phyloP scores from a whole-genome alignment of 768 basidiomycete species.

The Leccinum longicurvipes region DNA sequence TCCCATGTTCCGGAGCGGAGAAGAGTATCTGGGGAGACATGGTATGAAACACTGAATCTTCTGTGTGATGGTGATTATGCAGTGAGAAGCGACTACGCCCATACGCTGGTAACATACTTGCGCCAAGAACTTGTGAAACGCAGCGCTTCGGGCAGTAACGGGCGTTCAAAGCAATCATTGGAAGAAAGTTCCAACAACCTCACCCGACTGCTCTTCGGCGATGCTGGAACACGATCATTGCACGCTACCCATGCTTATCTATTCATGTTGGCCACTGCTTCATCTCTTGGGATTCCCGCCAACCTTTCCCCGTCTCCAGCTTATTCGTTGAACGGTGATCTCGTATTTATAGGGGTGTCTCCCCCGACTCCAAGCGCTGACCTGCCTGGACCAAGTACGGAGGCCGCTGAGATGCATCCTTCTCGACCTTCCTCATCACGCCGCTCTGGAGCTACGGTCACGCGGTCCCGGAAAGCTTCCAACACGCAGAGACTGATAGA shows the following conservation, averaged over 20 bases:
- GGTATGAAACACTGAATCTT: constrained; percentile 87
- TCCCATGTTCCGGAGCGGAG: constrained; percentile 53
- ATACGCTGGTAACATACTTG: constrained; percentile 73
- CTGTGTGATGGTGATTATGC: constrained; percentile 75
- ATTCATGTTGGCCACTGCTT: constrained; percentile 74
- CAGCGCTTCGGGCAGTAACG: constrained; percentile 44
- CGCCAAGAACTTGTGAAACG: constrained; percentile 69
- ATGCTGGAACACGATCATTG: constrained; percentile 66
- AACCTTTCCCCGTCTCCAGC: constrained; percentile 41
- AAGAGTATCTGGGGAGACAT: constrained; percentile 74
- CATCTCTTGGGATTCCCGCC: constrained; percentile 51
- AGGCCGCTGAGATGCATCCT: constrained; percentile 22
- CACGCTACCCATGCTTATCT: constrained; percentile 78
- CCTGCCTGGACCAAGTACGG: constrained; percentile 19
- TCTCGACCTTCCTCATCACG: constrained; percentile 40
- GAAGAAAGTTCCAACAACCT: constrained; percentile 47
- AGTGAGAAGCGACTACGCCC: constrained; percentile 77
- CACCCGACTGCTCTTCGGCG: constrained; percentile 52
- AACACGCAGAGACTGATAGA: constrained; percentile 52
- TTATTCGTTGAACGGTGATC: constrained; percentile 32
- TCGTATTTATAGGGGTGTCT: constrained; percentile 25
- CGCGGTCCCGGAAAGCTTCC: constrained; percentile 57
- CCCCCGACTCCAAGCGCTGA: constrained; percentile 34
- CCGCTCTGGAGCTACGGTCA: constrained; percentile 45
- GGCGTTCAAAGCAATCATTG: constrained; percentile 43